Base-by-base conservation (phyloP, 2,329 filamentous ascomycete species). In the Trichophyton rubrum region DNA sequence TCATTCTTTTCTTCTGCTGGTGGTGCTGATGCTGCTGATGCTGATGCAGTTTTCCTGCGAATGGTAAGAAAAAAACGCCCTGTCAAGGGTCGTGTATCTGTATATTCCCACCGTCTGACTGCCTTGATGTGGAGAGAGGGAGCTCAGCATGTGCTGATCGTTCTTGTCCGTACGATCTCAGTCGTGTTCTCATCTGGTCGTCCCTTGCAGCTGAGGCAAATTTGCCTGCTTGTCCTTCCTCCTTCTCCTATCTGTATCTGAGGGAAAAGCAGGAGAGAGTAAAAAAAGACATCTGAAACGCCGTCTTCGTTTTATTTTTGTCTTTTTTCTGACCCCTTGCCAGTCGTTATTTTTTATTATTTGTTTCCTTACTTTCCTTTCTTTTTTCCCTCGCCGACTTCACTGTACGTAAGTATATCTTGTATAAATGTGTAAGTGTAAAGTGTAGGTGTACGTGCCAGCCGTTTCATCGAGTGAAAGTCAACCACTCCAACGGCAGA, bases 401-500 rank as follows among this genome's bases (percentile, higher is more conserved):
- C 11, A 38, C 33, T 4, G 33, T 38, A 9, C 33, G 33, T 38
- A 38, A 7, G 5, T 30, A 3, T 24, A 33, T 1, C 5, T 1
- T 33, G 4, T 33, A 33, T 5, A 3, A 2, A 24, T 30, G 27
- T 30, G 27, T 1, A 30, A 7, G 6, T 7, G 27, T 30, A 7
- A 7, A 27, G 24, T 27, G 24, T 27, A 27, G 5, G 3, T 1
- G 27, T 51, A 22, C n/a, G 47, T 51, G 47, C 47, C 47, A 51
- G 47, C 47, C 49, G 49, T 53, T 53, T 53, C 49, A 53, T 53
- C 9, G 22, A 7, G 22, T 38, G 8, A 9, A 53, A 33, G 24
- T 33, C 49, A 53, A 53, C 49, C 49, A 33, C 22, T 53, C 49
- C 49, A 53, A 53, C 49, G 49, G 27, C 49, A 53, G 13, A 47